Base-by-base conservation (phyloP, 1,284 basidiomycete genomes). In the Ustilago curta region DNA sequence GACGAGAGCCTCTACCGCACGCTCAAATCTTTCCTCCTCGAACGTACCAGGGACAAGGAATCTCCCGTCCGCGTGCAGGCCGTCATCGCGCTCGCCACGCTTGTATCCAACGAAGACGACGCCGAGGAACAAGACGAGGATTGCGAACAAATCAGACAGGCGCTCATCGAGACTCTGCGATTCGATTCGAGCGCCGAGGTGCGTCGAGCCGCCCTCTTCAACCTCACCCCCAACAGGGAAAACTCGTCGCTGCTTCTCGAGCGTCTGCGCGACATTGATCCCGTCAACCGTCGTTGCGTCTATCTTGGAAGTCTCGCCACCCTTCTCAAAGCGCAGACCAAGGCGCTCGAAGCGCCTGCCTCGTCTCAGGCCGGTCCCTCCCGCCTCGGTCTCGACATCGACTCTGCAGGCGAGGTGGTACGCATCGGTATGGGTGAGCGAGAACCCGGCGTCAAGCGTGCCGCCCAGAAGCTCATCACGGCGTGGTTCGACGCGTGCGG, bases 21-120 rank as follows among this genome's bases (percentile, higher is more conserved):
- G 0, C 89, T 98, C 6, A 89, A 91, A 40, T 85, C 88, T 9
- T 88, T 89, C 8, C 87, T 97, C 0, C 87, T 94, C n/a, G 90
- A 92, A 3, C 90, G 96, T 25, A 86, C 92, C 14, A 88, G 88
- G 18, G 96, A 98, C 87, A 97, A 94, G 85, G 96, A 98, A 80
- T 85, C 91, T 0, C 82, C 89, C 6, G 91, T 97, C 7, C 90
- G 96, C 21, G 90, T 92, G 0, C 93, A 96, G 80, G 93, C 95
- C 1, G 90, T 92, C 9, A 88, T 93, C 14, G 94, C 93, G 0
- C 88, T 99, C 3, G 91, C 93, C 2, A 95, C 94, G 79, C 88
- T 98, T 8, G 90, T 91, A 60, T 90, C 90, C 8, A 90, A 90
- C 16, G 83, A 83, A 16, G 47, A 19, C n/a, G 47, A 48, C 2